Base-by-base conservation (phyloP, 148 eudicot species). In the Cornus controversa region DNA sequence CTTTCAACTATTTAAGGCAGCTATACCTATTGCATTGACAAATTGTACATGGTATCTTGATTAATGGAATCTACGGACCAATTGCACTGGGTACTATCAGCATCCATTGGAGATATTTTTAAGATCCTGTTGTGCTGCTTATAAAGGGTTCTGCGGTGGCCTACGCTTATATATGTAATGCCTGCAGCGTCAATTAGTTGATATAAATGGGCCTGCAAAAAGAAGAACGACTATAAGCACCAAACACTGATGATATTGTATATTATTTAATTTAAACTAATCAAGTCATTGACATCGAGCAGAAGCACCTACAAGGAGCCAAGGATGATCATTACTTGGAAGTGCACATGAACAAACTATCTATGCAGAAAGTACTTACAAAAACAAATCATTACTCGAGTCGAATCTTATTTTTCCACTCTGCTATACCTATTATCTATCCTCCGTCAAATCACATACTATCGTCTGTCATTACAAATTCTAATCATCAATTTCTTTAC, bases 131-230 rank as follows among this genome's bases (percentile, higher is more conserved):
- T 88, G 81, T 95, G 99, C 84, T 93, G 79, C 26, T 90, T 78
- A 76, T 74, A 87, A 72, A 93, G 86, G 31, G 93, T 86, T 65
- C 87, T 86, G 65, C 96, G 80, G 60, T 95, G 99, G 80, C 97
- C 99, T 72, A 95, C 78, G 80, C 97, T 92, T 73, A 95, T 78
- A 26, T 87, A 93, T 2, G 97, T 93, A 53, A 91, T 86, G 63
- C 97, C 94, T 66, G 94, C 91, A 67, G 88, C 90, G 83, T 89
- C 90, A 27, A 95, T 87, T 72, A 82, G 81, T 50, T 82, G 34
- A 77, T 95, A 93, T 66, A 92, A 83, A 89, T 89, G 93, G 37
- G 89, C 88, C 98, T 95, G 88, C 69, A 78, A 87, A 50, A 36
- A 81, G 54, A 87, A 85, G 63, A 27, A 64, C 63, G 10, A 4